Base-by-base conservation (phyloP, 2,329 filamentous ascomycete species). In the Curvularia sp. region DNA sequence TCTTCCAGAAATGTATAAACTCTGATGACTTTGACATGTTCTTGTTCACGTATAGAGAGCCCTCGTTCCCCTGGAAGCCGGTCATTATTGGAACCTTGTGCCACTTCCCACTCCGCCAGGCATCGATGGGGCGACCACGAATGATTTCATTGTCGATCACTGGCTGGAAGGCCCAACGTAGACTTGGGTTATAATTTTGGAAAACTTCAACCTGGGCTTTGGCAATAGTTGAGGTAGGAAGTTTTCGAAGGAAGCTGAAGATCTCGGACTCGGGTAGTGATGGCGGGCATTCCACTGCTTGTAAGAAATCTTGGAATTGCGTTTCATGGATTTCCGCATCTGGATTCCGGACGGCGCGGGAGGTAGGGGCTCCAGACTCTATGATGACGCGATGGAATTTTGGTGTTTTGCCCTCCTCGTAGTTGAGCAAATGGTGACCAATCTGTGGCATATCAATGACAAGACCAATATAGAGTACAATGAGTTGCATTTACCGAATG, bases 11-110 rank as follows among this genome's bases (percentile, higher is more conserved):
- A 2, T 72, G 58, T 3, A 79, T 80, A 70, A 91, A 89, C 10
- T 87, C 81, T 0, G 72, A 75, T 10, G 82, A 77, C 2, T 78
- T 79, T 13, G 80, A 76, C 53, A 84, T 79, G 6, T 72, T 65
- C 13, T 78, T 73, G 0, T 87, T 84, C 0, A 91, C 84, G 69
- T 91, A 92, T 38, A 81, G 73, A 0, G 86, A 83, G 15, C 89
- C 89, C 73, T 92, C 89, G 67, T 91, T 87, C 39, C 86, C 85
- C 74, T 88, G 88, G 79, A 88, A 92, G 7, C 89, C 89, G 0
- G 88, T 90, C 49, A 92, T 77, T 49, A 92, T 82, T 7, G 87
- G 86, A 7, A 88, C 79, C 62, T 81, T 81, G 64, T 88, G 80
- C 71, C 82, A 85, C 15, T 78, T 73, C 0, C 82, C 79, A 0